A percentile compares a stretch with the other conserved stretches of the same genome.
Conservation (phyloP, 306 rosid species). For the Oemleria cerasiformis region DNA sequence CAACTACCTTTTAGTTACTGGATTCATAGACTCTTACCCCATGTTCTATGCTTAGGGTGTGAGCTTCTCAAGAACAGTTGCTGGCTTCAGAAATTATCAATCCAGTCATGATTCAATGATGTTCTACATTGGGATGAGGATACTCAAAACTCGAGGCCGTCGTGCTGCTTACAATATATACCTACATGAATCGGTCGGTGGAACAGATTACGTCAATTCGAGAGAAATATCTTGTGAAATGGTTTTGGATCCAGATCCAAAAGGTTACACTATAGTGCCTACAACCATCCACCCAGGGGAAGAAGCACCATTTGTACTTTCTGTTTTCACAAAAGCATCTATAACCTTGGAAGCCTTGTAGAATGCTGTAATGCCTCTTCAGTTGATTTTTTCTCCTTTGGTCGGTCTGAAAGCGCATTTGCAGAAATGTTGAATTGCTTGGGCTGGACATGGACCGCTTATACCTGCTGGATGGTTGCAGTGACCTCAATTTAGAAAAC, state of each 20-base stretch:
- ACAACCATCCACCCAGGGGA: conserved; percentile 98
- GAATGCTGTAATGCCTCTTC: conserved; percentile 30
- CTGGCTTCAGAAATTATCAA: conserved; percentile 96
- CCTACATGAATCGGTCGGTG: conserved; percentile 96
- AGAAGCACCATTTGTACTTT: conserved; percentile 99
- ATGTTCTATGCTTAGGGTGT: conserved; percentile 65
- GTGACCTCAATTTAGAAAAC: conserved; percentile 23
- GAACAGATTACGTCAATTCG: conserved; percentile 95
- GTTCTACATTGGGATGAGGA: conserved; percentile 99
- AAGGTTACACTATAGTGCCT: conserved; percentile 97
- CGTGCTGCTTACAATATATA: conserved; percentile 94
- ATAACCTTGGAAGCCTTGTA: conserved; percentile 82
- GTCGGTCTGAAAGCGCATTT: conserved; percentile 27
- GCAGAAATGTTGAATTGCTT: conserved; percentile 44
- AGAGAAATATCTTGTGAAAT: conserved; percentile 98
- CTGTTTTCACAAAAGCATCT: conserved; percentile 97
- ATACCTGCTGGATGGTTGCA: conserved; percentile 28
- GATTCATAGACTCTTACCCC: conserved; percentile 12
- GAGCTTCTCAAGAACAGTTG: conserved; percentile 95
- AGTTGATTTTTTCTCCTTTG: conserved; percentile 27
- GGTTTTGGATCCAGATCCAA: conserved; percentile 98
- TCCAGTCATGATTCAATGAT: conserved; percentile 95
- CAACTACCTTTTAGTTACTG: background rate
- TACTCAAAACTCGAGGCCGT: conserved; percentile 96
- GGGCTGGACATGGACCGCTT: conserved; percentile 44